A percentile compares a stretch with the other conserved stretches of the same genome.
phyloP scores from a whole-genome alignment of 805 yeast species.

The Metschnikowia anglica region DNA sequence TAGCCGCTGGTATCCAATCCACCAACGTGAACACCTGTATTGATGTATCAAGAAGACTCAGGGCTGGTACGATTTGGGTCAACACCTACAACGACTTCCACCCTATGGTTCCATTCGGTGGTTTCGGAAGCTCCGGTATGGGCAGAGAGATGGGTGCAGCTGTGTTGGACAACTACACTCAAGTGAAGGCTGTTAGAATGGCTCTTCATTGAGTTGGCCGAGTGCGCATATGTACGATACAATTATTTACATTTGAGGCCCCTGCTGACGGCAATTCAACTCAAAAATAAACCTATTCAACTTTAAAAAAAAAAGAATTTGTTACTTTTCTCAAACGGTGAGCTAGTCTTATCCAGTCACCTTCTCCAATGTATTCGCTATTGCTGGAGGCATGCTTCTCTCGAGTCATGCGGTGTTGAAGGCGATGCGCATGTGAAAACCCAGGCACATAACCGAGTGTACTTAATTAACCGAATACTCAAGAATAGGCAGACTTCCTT shows the following conservation, averaged over 20 bases:
- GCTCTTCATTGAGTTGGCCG: slow-evolving; percentile 23
- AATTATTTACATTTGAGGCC: slow-evolving; percentile 2
- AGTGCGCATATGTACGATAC: neutral
- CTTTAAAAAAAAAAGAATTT: no score
- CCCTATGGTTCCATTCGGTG: slow-evolving; percentile 88
- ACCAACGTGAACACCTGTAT: slow-evolving; percentile 70
- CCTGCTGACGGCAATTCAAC: no score
- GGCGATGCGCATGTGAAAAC: no score
- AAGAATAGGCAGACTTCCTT: no score
- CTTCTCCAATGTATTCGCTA: no score
- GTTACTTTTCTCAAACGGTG: no score
- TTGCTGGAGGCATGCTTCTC: no score
- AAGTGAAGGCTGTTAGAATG: slow-evolving; percentile 79
- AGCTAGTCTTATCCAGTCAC: no score
- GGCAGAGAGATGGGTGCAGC: slow-evolving; percentile 94
- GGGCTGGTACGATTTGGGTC: slow-evolving; percentile 90
- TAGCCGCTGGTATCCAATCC: slow-evolving; percentile 91
- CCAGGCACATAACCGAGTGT: no score
- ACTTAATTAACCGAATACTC: no score
- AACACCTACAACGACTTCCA: slow-evolving; percentile 90
- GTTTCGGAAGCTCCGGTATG: slow-evolving; percentile 83
- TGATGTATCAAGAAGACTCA: slow-evolving; percentile 68
- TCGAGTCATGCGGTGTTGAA: no score
- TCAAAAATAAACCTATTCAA: no score
- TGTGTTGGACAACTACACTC: slow-evolving; percentile 82